Percentiles rank a stretch among this genome's conserved stretches.
These are phyloP conservation scores for Zea luxurians DNA, from an alignment of 176 grass and related monocot genomes.

Conservation along the genomic window DNA sequence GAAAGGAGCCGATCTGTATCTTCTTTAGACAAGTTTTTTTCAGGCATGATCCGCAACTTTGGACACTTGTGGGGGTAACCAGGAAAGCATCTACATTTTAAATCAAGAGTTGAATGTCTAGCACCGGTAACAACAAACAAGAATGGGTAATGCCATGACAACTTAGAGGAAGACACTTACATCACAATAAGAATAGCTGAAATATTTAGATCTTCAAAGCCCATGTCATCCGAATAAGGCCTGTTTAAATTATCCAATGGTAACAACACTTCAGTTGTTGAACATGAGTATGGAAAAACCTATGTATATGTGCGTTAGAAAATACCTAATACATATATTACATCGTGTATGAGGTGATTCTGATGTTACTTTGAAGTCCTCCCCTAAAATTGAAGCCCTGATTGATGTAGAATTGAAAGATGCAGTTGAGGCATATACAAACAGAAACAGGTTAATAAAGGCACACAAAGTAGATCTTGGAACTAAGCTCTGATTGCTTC, in stretches of 20 bases:
- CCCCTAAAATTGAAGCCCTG: constrained; percentile 78
- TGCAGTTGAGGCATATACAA: constrained; percentile 20
- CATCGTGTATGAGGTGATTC: constrained; percentile 65
- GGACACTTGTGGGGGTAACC: constrained; percentile 97
- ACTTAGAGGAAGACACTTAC: constrained; percentile 46
- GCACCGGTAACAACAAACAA: constrained; percentile 20
- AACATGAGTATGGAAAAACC: constrained; percentile 13
- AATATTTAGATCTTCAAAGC: constrained; percentile 66
- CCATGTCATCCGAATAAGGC: constrained; percentile 77
- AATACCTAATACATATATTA: constrained; percentile 79
- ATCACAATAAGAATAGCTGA: constrained; percentile 68
- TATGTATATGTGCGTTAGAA: constrained; percentile 15
- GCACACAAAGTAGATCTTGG: background rate
- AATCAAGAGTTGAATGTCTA: constrained; percentile 37
- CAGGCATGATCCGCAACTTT: constrained; percentile 69
- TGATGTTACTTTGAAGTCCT: constrained; percentile 76
- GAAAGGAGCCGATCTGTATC: constrained; percentile 67
- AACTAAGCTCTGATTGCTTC: background rate
- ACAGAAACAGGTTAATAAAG: background rate
- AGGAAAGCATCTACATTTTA: constrained; percentile 68
- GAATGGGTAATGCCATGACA: background rate
- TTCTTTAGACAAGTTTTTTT: constrained; percentile 74
- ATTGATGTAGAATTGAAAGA: constrained; percentile 28
- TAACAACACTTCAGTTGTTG: constrained; percentile 9
- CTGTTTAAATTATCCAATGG: constrained; percentile 46